phyloP scores from a whole-genome alignment of 78 protist species.

The Chrysochromulina tobinii region DNA sequence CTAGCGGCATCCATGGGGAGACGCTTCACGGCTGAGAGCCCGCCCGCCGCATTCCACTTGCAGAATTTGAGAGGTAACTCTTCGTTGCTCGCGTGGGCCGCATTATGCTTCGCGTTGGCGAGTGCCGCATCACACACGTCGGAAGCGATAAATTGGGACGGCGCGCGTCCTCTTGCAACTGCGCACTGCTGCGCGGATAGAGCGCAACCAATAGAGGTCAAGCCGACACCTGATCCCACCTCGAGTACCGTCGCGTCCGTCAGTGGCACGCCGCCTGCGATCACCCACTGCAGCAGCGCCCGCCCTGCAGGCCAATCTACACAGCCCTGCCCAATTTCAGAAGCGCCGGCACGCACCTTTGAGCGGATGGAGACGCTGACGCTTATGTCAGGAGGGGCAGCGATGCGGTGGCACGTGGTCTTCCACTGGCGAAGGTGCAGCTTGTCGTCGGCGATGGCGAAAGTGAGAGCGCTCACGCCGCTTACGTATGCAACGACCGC shows the following conservation, averaged over 20 bases:
- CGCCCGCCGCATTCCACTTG: no score
- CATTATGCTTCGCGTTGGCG: background rate
- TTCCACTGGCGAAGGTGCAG: background rate
- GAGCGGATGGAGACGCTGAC: background rate
- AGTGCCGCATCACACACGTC: background rate
- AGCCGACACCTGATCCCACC: background rate
- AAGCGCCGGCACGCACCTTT: background rate
- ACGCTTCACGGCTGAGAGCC: background rate
- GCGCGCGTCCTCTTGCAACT: background rate
- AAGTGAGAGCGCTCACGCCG: no score
- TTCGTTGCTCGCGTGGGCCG: no score
- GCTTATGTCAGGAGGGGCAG: background rate
- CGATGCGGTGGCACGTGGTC: background rate
- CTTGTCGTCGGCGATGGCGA: background rate
- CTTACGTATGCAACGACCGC: no score
- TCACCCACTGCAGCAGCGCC: background rate
- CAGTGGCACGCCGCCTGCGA: background rate
- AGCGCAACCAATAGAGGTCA: background rate
- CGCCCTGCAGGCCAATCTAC: slow-evolving; percentile 7
- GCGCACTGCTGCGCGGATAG: background rate
- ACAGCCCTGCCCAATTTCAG: background rate
- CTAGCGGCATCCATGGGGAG: background rate
- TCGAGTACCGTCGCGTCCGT: background rate
- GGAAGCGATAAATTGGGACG: background rate
- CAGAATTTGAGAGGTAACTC: no score